A percentile compares a stretch with the other conserved stretches of the same genome.
These are phyloP conservation scores for Kodamaea neixiangensis DNA, from an alignment of 805 yeast genomes.

Conservation along the genomic window DNA sequence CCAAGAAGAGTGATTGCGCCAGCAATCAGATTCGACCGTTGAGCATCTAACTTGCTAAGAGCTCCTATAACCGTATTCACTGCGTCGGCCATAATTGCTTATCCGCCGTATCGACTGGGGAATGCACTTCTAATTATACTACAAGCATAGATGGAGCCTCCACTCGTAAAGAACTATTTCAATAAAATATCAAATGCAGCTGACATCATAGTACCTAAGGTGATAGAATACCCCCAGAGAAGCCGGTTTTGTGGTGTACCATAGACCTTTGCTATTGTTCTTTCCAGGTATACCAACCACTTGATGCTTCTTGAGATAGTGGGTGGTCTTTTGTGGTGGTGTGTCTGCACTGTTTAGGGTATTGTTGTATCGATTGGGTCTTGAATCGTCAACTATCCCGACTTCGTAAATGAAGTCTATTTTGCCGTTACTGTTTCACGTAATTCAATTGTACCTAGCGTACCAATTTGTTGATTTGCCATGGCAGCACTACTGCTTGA, in stretches of 20 bases:
- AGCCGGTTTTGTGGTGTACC: background rate
- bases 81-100: background rate
- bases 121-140: background rate
- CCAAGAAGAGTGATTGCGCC: background rate
- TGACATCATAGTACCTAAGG: background rate
- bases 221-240: background rate
- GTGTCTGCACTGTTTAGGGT: background rate
- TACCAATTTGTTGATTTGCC: too few species aligned
- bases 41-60: background rate
- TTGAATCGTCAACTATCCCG: too few species aligned
- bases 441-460: too few species aligned
- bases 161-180: background rate
- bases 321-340: background rate
- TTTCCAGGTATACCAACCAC: background rate
- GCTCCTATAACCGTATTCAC: background rate
- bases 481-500: background rate
- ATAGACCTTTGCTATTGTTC: background rate
- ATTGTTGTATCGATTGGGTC: background rate
- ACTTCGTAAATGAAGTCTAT: too few species aligned
- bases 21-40: background rate
- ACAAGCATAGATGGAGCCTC: too few species aligned
- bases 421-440: background rate
- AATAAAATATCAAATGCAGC: background rate
- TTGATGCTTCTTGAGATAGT: background rate
- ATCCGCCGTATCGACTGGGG: background rate